Base-by-base conservation (phyloP, 306 rosid genomes). In the Albizia julibrissin region DNA sequence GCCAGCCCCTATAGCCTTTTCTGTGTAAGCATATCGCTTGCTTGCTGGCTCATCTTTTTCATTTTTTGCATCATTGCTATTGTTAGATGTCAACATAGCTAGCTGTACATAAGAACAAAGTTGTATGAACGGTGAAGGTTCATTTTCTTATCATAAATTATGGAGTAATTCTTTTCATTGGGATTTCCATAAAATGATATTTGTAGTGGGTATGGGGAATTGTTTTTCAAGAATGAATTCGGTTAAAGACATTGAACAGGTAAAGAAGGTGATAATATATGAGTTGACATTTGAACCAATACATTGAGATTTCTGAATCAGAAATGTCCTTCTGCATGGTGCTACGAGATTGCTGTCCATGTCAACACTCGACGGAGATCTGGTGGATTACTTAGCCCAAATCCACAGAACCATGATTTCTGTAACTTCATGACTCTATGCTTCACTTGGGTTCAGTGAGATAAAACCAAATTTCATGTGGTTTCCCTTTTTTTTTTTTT, bases 1-100 rank as follows among this genome's bases (percentile, higher is more conserved):
- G 82, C 69, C 73, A 75, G 16, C 66, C 58, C 76, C 62, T 71
- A 50, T 82, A 79, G 62, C 81, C 79, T 73, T 67, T 34, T 81
- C 68, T 56, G 69, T 44, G 37, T 29, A 70, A 76, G 67, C 78
- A 65, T 54, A 15, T 29, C 18, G 22, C 5, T 62, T 65, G 65
- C 12, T 71, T 54, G 69, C 39, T 64, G 3, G 3, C 10, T 56
- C 11, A 33, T 43, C 74, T 26, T 74, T 68, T 79, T 79, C 81
- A 74, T 74, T 79, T 84, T 75, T 16, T 44, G 15, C 68, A 58
- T 58, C 37, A 74, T 44, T 58, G 49, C 74, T 83, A 14, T 64
- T 78, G 33, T 64, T 78, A 24, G 46, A 47, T 50, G 52, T 62
- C 69, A 34, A 50, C 13, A 50, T 19, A 50, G 52, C 14, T 47